A percentile compares a stretch with the other conserved stretches of the same genome.
Conservation (phyloP, 768 basidiomycete genomes). For the Auriscalpium microsporum region DNA sequence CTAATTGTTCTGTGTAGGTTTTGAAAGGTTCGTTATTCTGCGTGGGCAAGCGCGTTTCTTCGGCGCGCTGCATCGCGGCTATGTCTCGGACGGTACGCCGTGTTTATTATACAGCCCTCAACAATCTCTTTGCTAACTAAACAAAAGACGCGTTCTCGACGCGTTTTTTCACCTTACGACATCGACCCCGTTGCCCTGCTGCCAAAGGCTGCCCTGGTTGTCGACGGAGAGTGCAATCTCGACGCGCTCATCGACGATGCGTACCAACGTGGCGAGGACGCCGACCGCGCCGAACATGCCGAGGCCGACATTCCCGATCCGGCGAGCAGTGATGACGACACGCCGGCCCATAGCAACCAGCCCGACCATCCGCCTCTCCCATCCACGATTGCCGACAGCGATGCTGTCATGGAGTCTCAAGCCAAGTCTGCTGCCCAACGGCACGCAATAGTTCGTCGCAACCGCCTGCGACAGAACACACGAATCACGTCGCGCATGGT, state of each 20-base stretch:
- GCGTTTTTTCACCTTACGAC: neutral
- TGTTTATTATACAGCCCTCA: too few species aligned
- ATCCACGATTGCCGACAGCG: neutral
- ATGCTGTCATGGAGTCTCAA: neutral
- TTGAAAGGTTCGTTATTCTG: too few species aligned
- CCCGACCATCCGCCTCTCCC: neutral
- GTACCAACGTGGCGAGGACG: neutral
- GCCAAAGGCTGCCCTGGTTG: neutral
- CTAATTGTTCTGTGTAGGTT: too few species aligned
- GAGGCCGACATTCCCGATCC: neutral
- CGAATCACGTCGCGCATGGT: neutral
- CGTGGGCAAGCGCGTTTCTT: too few species aligned
- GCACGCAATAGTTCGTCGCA: neutral
- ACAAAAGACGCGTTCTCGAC: neutral
- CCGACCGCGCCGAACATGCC: neutral
- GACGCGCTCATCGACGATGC: neutral
- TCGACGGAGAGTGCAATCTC: neutral
- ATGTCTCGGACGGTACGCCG: neutral
- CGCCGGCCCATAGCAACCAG: neutral
- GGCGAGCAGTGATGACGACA: neutral
- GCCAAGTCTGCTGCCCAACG: neutral
- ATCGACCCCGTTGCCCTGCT: neutral
- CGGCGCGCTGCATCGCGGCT: neutral
- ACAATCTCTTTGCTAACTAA: neutral
- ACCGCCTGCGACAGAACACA: neutral